These are phyloP conservation scores for Wickerhamomyces strasburgensis DNA, from an alignment of 805 yeast species.

Conservation along the genomic window DNA sequence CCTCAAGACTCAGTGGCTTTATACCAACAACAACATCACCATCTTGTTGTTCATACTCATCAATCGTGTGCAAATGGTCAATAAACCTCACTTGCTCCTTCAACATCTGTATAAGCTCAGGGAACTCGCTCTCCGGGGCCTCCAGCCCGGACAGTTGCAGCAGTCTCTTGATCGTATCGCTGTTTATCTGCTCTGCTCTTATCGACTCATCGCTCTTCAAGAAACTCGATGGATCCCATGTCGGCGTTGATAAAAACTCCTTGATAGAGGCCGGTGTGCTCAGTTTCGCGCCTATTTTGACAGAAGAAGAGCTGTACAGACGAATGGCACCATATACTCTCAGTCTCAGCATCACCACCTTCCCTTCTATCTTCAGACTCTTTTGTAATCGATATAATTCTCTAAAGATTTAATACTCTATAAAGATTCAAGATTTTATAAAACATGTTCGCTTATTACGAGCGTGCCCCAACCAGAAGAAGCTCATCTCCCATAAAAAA, in stretches of 20 bases:
- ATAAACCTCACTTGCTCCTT: slow-evolving; percentile 48
- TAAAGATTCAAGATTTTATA: too few relatives aligned
- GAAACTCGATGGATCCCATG: slow-evolving; percentile 23
- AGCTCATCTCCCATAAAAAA: background rate
- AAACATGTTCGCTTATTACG: too few relatives aligned
- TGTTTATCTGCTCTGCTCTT: slow-evolving; percentile 9
- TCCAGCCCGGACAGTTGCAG: slow-evolving; percentile 47
- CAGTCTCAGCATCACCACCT: slow-evolving; percentile 3
- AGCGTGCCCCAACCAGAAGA: background rate
- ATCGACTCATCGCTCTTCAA: slow-evolving; percentile 19
- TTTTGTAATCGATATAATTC: too few relatives aligned
- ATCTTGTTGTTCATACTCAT: slow-evolving; percentile 28
- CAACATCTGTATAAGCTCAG: slow-evolving; percentile 30
- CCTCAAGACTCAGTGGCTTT: slow-evolving; percentile 28
- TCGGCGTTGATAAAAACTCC: slow-evolving; percentile 11
- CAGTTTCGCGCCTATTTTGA: slow-evolving; percentile 4
- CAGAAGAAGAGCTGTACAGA: slow-evolving; percentile 1
- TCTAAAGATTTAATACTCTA: too few relatives aligned
- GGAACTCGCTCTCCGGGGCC: slow-evolving; percentile 26
- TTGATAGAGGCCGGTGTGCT: slow-evolving; percentile 10
- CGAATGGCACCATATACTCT: slow-evolving; percentile 3
- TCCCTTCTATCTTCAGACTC: too few relatives aligned
- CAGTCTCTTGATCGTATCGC: slow-evolving; percentile 27
- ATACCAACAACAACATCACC: background rate
- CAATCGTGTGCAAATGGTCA: slow-evolving; percentile 35